Evolutionary conservation across 2,329 filamentous ascomycete species (phyloP), one percentile per base, ranked within the genome.

Genomic region (Didymella sp.): DNA sequence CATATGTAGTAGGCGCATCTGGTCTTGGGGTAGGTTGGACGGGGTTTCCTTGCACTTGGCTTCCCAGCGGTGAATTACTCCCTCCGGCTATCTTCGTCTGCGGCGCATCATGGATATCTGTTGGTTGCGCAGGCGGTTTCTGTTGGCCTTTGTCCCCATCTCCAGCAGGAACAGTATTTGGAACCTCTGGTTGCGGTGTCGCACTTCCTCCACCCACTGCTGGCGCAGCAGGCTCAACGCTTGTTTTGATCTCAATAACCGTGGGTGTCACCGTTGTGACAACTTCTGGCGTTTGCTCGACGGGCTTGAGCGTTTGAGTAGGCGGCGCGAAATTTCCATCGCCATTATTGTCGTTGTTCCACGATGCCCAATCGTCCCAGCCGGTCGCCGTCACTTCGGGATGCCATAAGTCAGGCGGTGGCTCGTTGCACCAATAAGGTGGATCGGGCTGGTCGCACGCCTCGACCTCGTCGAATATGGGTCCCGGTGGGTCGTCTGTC

Each of bases 191-290:
- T n/a, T 41, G 46, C 30, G 31, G 33, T 40, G 25, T 24, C 38
- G n/a, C 30, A 30, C 8, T 38, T 38, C 28, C 24, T n/a, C 30
- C n/a, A 21, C 22, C 22, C 0, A 9, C 3, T 13, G 33, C 31
- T 7, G n/a, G 17, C n/a, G 33, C n/a, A 2, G 33, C 19, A 37
- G 33, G 33, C 3, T 45, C 42, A 5, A 58, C 37, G 21, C 50
- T 64, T 13, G 66, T 69, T 22, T 60, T 59, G 24, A 69, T 42
- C 2, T 31, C 48, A 13, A 69, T 45, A 3, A 71, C 45, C 3
- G 57, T 64, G 9, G 64, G 66, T 13, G 62, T 62, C 22, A 40
- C 58, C 6, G 61, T 66, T 5, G 58, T 60, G 15, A 66, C 28
- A 12, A 64, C 43, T 12, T 45, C 41, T 15, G 59, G 38, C 11